phyloP scores from a whole-genome alignment of 129 eudicot genomes.

The Tagetes erecta region DNA sequence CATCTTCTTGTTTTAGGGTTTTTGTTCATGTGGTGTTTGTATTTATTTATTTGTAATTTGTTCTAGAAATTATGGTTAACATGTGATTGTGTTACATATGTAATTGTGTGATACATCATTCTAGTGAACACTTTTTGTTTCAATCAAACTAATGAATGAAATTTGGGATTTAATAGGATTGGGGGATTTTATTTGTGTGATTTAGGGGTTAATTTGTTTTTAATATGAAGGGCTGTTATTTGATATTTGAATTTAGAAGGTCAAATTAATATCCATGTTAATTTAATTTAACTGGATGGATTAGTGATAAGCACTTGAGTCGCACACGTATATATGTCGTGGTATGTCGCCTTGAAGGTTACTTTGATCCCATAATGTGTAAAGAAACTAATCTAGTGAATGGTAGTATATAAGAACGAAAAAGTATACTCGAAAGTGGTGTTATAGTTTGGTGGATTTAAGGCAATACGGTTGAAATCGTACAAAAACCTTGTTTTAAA shows the following conservation, averaged over 20 bases:
- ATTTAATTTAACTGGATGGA: too few species aligned
- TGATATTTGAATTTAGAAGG: background rate
- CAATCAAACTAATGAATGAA: background rate
- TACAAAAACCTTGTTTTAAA: background rate
- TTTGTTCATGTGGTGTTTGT: background rate
- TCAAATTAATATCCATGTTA: too few species aligned
- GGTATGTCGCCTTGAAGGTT: too few species aligned
- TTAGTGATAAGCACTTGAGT: too few species aligned
- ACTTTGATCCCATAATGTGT: too few species aligned
- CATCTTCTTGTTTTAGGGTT: constrained; percentile 2
- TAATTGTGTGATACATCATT: background rate
- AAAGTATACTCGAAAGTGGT: background rate
- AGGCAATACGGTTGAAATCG: background rate
- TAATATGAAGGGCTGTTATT: background rate
- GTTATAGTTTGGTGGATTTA: background rate
- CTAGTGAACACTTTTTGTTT: background rate
- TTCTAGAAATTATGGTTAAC: background rate
- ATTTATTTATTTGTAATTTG: background rate
- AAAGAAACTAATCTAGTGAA: background rate
- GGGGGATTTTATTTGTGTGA: background rate
- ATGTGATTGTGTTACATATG: constrained; percentile 15
- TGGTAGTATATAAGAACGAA: background rate
- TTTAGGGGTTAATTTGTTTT: background rate
- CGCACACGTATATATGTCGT: too few species aligned
- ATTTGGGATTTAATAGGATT: background rate